Percentiles rank a stretch among this genome's conserved stretches.
phyloP scores from a whole-genome alignment of 768 basidiomycete genomes.

The Calocybe indica region DNA sequence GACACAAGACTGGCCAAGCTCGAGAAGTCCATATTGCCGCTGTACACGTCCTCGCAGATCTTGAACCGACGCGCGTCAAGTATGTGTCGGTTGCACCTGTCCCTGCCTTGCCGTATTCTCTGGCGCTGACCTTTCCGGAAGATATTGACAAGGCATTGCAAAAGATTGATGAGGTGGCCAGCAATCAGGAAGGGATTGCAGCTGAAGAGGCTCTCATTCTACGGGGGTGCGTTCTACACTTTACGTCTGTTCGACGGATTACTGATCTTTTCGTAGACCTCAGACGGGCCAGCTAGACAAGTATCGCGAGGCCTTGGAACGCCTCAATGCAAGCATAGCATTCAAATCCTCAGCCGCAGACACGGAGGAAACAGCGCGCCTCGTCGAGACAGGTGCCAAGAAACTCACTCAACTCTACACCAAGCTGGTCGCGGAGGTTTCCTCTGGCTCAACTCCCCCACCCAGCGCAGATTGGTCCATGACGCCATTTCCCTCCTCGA shows the following conservation, averaged over 20 bases:
- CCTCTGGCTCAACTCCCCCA: constrained; percentile 64
- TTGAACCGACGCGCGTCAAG: constrained; percentile 69
- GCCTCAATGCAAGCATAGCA: constrained; percentile 73
- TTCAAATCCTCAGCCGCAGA: constrained; percentile 61
- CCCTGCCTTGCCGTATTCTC: neutral
- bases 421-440: constrained; percentile 84
- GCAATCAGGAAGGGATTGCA: constrained; percentile 67
- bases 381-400: constrained; percentile 79
- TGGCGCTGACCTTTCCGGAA: neutral
- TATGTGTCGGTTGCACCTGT: constrained; percentile 27
- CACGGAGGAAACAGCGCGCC: constrained; percentile 56
- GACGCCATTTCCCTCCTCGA: constrained; percentile 46
- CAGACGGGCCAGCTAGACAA: constrained; percentile 57
- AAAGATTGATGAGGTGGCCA: constrained; percentile 77
- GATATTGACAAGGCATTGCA: constrained; percentile 76
- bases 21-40: constrained; percentile 78
- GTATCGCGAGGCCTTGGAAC: constrained; percentile 71
- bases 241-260: neutral
- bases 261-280: constrained; percentile 40
- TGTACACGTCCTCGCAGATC: constrained; percentile 75
- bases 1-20: constrained; percentile 77
- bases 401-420: constrained; percentile 79
- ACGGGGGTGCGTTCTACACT: constrained; percentile 49
- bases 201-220: constrained; percentile 76
- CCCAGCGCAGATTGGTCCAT: constrained; percentile 52